Evolutionary conservation across 2,329 filamentous ascomycete genomes (phyloP).

Genomic region (Berkeleyomyces rouxiae): DNA sequence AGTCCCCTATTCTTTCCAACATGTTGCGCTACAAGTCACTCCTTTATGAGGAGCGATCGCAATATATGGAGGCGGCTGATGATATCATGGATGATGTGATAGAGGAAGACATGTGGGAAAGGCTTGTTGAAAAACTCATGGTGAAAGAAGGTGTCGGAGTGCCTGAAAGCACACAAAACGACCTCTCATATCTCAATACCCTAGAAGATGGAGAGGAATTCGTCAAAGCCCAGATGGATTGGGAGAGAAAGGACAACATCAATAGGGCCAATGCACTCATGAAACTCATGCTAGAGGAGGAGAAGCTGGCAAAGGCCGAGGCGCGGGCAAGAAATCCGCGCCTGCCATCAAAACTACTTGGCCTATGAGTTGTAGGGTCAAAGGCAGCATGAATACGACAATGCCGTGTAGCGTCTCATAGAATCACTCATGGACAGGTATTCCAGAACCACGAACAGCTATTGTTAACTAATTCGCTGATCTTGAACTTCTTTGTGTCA

Average conservation of each 20-base stretch:
- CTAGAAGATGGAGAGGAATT: constrained; percentile 27
- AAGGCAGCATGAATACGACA: neutral
- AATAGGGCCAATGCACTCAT: constrained; percentile 27
- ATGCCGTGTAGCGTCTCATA: neutral
- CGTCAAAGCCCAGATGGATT: constrained; percentile 25
- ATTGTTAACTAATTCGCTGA: too few relatives aligned
- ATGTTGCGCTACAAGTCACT: constrained; percentile 35
- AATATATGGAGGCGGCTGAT: constrained; percentile 25
- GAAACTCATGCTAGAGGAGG: constrained; percentile 26
- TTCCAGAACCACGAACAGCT: too few relatives aligned
- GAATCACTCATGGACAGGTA: too few relatives aligned
- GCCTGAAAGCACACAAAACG: neutral
- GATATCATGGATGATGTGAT: constrained; percentile 19
- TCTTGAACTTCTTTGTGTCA: neutral
- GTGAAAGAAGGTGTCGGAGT: neutral
- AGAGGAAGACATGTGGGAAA: constrained; percentile 35
- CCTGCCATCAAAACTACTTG: constrained; percentile 5
- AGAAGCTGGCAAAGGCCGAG: constrained; percentile 20
- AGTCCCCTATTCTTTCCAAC: constrained; percentile 40
- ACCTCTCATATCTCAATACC: neutral
- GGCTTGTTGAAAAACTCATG: constrained; percentile 20
- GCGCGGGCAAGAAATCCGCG: constrained; percentile 13
- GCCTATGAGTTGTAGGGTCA: neutral
- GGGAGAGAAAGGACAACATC: constrained; percentile 23
- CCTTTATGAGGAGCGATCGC: constrained; percentile 26